Percentiles rank a stretch among this genome's conserved stretches.
These are phyloP conservation scores for Penicillium crystallinum DNA, from an alignment of 495 filamentous ascomycete genomes.

Conservation along the genomic window DNA sequence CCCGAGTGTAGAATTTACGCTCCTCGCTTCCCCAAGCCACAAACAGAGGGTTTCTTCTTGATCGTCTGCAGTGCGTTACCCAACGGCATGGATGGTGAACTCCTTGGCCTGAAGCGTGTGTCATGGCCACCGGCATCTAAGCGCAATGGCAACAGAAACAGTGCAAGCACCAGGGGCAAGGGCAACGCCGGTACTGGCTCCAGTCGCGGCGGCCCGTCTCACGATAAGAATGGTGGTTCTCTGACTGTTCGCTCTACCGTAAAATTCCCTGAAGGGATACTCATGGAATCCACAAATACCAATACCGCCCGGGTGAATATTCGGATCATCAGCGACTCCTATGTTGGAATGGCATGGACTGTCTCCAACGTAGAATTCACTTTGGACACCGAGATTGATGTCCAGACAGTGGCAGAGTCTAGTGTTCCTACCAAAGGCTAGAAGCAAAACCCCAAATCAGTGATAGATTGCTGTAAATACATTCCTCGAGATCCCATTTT, in stretches of 20 bases:
- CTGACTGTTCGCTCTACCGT: conserved; percentile 42
- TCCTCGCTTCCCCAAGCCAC: conserved; percentile 86
- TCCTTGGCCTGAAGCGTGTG: conserved; percentile 79
- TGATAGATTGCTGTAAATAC: background rate
- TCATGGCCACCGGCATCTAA: conserved; percentile 55
- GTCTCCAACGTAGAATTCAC: conserved; percentile 26
- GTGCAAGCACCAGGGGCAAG: conserved; percentile 7
- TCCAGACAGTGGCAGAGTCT: conserved; percentile 22
- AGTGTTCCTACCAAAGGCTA: conserved; percentile 19
- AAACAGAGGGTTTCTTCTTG: conserved; percentile 91
- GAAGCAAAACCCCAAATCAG: conserved; percentile 2
- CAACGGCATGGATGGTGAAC: conserved; percentile 61
- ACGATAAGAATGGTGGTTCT: conserved; percentile 8
- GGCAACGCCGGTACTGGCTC: conserved; percentile 13
- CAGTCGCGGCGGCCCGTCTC: conserved; percentile 22
- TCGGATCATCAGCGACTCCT: conserved; percentile 75
- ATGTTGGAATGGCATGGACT: conserved; percentile 73
- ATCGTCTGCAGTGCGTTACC: conserved; percentile 49
- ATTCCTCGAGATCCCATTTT: background rate
- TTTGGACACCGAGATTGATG: conserved; percentile 8
- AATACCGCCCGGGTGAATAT: conserved; percentile 54
- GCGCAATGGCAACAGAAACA: conserved; percentile 17
- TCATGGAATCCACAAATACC: conserved; percentile 14
- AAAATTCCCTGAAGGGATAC: conserved; percentile 52
- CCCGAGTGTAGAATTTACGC: conserved; percentile 71